Conservation (phyloP, 139 green algal genomes). For the Dunaliella primolecta region DNA sequence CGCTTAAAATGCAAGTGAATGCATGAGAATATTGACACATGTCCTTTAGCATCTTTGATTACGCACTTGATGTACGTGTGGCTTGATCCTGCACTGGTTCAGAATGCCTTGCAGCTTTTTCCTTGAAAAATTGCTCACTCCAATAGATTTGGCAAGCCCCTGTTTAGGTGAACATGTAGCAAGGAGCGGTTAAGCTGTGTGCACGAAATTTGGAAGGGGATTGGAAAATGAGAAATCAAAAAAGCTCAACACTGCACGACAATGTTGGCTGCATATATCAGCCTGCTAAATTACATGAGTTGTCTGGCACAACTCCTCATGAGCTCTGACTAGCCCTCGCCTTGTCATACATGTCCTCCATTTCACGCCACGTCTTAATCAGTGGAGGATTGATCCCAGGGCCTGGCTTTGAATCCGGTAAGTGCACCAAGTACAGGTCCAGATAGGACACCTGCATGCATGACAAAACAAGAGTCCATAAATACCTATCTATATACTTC, state of each 20-base stretch:
- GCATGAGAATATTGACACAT: too few species aligned
- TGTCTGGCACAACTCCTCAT: neutral
- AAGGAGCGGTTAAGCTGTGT: too few species aligned
- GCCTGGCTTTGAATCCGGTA: neutral
- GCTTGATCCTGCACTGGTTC: slow-evolving; percentile 49
- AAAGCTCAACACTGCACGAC: too few species aligned
- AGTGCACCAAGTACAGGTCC: neutral
- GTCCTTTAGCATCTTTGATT: too few species aligned
- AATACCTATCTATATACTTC: too few species aligned
- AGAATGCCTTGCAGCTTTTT: slow-evolving; percentile 67
- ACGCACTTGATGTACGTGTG: slow-evolving; percentile 48
- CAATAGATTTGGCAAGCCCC: slow-evolving; percentile 69
- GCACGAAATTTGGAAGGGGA: too few species aligned
- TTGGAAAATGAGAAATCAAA: too few species aligned
- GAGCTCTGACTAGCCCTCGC: neutral
- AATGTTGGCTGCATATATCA: too few species aligned
- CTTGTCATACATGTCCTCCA: neutral
- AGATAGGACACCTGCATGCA: neutral
- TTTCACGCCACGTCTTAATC: neutral
- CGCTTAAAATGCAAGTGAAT: too few species aligned
- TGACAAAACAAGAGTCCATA: too few species aligned
- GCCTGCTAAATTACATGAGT: too few species aligned
- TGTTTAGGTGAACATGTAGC: too few species aligned
- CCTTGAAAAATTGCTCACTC: slow-evolving; percentile 75
- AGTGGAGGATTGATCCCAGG: neutral